phyloP scores from a whole-genome alignment of 1,284 basidiomycete genomes.

The Marasmius oreades region DNA sequence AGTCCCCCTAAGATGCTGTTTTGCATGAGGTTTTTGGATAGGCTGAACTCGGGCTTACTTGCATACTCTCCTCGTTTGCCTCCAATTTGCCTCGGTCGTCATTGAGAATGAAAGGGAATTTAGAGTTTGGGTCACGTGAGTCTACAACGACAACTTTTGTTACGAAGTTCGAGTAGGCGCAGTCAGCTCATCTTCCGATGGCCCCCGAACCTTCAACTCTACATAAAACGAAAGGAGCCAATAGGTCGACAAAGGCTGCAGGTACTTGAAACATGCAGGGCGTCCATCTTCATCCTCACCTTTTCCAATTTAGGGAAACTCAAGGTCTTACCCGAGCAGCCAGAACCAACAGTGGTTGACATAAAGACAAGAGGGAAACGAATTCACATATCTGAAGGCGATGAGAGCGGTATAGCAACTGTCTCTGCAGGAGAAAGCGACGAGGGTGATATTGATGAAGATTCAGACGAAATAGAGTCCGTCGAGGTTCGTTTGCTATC shows the following conservation, averaged over 20 bases:
- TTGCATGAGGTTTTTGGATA: too few species aligned
- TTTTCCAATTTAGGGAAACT: conserved; percentile 54
- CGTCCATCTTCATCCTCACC: background rate
- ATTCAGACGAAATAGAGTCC: conserved; percentile 51
- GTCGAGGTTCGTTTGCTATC: conserved; percentile 54
- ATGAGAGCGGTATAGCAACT: conserved; percentile 47
- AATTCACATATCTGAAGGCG: conserved; percentile 28
- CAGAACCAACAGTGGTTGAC: conserved; percentile 49
- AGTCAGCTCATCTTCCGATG: background rate
- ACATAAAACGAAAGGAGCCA: conserved; percentile 63
- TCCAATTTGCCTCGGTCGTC: too few species aligned
- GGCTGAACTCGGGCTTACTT: too few species aligned
- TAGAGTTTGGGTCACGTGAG: too few species aligned
- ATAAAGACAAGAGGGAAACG: conserved; percentile 17
- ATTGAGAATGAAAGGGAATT: too few species aligned
- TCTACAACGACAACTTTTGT: too few species aligned
- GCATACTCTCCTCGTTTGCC: too few species aligned
- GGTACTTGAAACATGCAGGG: conserved; percentile 18
- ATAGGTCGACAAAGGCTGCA: conserved; percentile 83
- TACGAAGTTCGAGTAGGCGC: too few species aligned
- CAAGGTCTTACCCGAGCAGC: conserved; percentile 92
- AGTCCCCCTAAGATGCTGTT: too few species aligned
- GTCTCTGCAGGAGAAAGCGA: conserved; percentile 63
- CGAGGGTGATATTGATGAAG: conserved; percentile 73
- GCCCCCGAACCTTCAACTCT: conserved; percentile 18